phyloP scores from a whole-genome alignment of 2,329 filamentous ascomycete genomes.

The Epichloe glyceriae region DNA sequence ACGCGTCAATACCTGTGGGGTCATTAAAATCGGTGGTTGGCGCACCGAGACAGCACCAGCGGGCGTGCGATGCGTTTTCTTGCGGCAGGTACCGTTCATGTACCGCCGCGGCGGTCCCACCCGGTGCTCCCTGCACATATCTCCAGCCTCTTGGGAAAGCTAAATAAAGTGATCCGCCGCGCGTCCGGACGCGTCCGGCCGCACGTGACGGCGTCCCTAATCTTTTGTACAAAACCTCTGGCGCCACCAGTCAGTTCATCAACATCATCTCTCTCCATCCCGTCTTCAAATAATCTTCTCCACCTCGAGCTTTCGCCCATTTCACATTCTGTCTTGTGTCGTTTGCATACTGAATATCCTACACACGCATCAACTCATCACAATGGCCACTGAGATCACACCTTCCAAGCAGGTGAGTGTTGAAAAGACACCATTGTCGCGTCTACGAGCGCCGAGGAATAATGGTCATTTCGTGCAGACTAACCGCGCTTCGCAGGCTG shows the following conservation, averaged over 20 bases:
- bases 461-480: slow-evolving; percentile 5
- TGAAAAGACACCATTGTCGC: background rate
- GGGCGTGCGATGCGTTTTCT: background rate
- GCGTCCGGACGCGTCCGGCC: slow-evolving; percentile 18
- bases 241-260: slow-evolving; percentile 14
- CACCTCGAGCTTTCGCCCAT: slow-evolving; percentile 11
- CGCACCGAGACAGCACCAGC: background rate
- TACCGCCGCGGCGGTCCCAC: slow-evolving; percentile 4
- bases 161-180: slow-evolving; percentile 13
- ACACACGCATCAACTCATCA: slow-evolving; percentile 9
- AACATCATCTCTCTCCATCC: slow-evolving; percentile 15
- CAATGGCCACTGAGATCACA: slow-evolving; percentile 65
- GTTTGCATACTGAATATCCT: slow-evolving; percentile 8
- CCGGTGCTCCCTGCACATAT: background rate
- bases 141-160: slow-evolving; percentile 6
- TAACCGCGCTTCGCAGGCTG: slow-evolving; percentile 48
- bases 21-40: slow-evolving; percentile 8
- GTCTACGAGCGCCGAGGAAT: background rate
- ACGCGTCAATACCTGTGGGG: slow-evolving; percentile 9
- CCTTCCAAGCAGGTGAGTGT: slow-evolving; percentile 44
- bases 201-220: slow-evolving; percentile 25
- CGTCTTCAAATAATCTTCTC: slow-evolving; percentile 14
- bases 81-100: slow-evolving; percentile 2
- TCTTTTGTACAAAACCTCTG: slow-evolving; percentile 24
- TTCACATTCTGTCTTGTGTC: slow-evolving; percentile 9